Percentiles rank a stretch among this genome's conserved stretches.
Evolutionary conservation across 768 basidiomycete species (phyloP).

Genomic region (Pisolithus tinctorius): DNA sequence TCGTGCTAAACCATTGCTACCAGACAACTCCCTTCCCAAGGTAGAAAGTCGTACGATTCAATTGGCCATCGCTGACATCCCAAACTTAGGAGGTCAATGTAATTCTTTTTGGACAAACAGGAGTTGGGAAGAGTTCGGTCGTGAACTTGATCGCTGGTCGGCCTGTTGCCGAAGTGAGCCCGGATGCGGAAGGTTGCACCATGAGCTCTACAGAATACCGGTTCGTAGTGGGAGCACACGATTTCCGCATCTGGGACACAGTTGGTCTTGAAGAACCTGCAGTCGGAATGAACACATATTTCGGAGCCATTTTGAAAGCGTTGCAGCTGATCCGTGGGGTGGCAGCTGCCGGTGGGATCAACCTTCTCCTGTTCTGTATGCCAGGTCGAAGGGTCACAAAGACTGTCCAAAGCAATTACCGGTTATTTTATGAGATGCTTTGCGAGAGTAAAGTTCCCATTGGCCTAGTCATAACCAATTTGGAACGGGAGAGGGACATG

Average conservation of each 20-base stretch:
- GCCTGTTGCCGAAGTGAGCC: constrained; percentile 16
- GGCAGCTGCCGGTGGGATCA: constrained; percentile 4
- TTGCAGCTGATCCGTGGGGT: not conserved
- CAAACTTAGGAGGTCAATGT: not conserved
- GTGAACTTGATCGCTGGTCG: constrained; percentile 9
- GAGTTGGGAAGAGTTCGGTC: constrained; percentile 7
- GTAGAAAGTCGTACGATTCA: not conserved
- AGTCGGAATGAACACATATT: not conserved
- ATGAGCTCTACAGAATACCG: constrained; percentile 9
- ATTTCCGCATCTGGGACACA: constrained; percentile 16
- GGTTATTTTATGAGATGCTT: constrained; percentile 9
- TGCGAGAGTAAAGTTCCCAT: constrained; percentile 10
- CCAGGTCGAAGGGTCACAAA: constrained; percentile 5
- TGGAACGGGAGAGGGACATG: constrained; percentile 16
- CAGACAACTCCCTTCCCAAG: not conserved
- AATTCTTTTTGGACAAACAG: constrained; percentile 5
- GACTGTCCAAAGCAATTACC: constrained; percentile 6
- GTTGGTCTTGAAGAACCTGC: constrained; percentile 10
- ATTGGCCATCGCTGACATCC: not conserved
- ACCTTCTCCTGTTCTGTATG: constrained; percentile 15
- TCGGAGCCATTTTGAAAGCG: not conserved
- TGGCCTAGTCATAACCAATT: constrained; percentile 11
- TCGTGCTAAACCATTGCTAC: not conserved
- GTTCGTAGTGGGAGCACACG: not conserved
- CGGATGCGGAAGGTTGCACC: constrained; percentile 22